Evolutionary conservation across 129 eudicot species (phyloP).

Genomic region (Flaveria ramosissima): DNA sequence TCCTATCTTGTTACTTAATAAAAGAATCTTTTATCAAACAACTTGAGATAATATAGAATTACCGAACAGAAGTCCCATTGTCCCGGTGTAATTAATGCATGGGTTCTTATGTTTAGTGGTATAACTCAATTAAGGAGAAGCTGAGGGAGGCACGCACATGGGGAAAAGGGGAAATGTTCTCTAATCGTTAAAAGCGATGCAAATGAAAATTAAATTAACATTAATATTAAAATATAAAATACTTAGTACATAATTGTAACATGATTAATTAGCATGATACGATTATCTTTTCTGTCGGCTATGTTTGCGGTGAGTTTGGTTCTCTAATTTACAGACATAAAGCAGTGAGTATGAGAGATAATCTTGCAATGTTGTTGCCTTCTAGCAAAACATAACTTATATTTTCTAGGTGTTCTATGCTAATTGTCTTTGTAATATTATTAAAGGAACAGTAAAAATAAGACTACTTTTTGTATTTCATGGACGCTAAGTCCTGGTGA

Average conservation of each 20-base stretch:
- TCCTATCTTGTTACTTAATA: too few species aligned
- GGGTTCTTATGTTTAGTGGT: conserved; percentile 9
- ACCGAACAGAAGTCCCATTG: conserved; percentile 9
- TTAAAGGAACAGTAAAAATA: not conserved
- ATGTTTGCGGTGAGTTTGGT: conserved; percentile 45
- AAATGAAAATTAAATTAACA: conserved; percentile 9
- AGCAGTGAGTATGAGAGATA: conserved; percentile 31
- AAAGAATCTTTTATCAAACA: too few species aligned
- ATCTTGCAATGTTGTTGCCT: conserved; percentile 18
- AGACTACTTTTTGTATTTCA: not conserved
- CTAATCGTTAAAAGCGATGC: conserved; percentile 31
- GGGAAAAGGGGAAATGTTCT: conserved; percentile 39
- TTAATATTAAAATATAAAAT: not conserved
- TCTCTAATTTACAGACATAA: conserved; percentile 43
- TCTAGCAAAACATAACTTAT: conserved; percentile 31
- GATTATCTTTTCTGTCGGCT: conserved; percentile 47
- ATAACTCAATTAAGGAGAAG: not conserved
- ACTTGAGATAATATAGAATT: not conserved
- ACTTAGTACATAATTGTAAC: conserved; percentile 26
- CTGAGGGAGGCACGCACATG: conserved; percentile 35
- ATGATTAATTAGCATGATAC: conserved; percentile 44
- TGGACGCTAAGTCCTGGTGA: not conserved
- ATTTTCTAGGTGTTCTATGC: conserved; percentile 22
- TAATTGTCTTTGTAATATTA: not conserved
- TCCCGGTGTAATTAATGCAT: conserved; percentile 27